These are phyloP conservation scores for Lasiosphaeria miniovina DNA, from an alignment of 495 filamentous ascomycete genomes.

Conservation along the genomic window DNA sequence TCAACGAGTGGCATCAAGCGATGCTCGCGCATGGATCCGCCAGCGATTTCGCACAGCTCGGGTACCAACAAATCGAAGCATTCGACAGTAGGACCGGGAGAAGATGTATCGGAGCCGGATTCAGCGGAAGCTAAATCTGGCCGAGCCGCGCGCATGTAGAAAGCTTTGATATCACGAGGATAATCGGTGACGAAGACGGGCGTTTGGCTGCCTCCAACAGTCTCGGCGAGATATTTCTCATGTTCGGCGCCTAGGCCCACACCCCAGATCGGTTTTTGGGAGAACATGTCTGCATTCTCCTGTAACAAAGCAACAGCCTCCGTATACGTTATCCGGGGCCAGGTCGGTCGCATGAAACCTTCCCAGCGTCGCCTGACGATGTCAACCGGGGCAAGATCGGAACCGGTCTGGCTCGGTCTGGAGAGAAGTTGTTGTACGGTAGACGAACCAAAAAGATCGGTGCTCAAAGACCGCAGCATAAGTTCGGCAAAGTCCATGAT, in stretches of 20 bases:
- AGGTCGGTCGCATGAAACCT: conserved; percentile 56
- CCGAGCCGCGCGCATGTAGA: conserved; percentile 81
- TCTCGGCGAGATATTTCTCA: conserved; percentile 79
- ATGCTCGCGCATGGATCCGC: conserved; percentile 92
- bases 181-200: conserved; percentile 96
- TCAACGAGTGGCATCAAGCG: conserved; percentile 64
- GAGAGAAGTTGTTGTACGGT: conserved; percentile 58
- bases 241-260: conserved; percentile 84
- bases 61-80: conserved; percentile 96
- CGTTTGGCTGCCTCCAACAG: conserved; percentile 55
- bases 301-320: conserved; percentile 69
- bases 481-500: conserved; percentile 79
- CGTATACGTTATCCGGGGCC: conserved; percentile 85
- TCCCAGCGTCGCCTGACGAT: conserved; percentile 67
- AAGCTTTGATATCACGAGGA: conserved; percentile 80
- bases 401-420: conserved; percentile 29
- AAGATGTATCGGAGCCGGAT: conserved; percentile 9
- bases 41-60: conserved; percentile 82
- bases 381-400: conserved; percentile 34
- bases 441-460: conserved; percentile 50
- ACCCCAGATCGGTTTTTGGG: conserved; percentile 66
- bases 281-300: conserved; percentile 61
- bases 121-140: conserved; percentile 9
- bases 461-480: conserved; percentile 62
- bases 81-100: conserved; percentile 63